phyloP scores from a whole-genome alignment of 2,329 filamentous ascomycete species.

The Colletotrichum falcatum region DNA sequence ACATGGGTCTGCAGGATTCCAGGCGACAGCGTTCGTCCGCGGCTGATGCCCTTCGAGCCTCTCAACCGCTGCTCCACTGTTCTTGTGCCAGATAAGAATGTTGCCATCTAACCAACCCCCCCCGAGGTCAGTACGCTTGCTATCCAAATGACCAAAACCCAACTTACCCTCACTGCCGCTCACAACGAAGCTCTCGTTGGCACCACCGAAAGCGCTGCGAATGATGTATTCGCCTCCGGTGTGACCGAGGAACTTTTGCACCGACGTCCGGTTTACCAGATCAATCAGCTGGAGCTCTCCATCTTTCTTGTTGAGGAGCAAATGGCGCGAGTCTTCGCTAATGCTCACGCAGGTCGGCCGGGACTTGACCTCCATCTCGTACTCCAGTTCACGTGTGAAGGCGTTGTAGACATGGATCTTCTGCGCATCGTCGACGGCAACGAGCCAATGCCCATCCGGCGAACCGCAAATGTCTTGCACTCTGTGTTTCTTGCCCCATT shows the following conservation, averaged over 20 bases:
- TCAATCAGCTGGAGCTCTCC: slow-evolving; percentile 84
- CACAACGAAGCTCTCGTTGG: slow-evolving; percentile 90
- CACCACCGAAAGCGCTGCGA: slow-evolving; percentile 86
- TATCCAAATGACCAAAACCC: background rate
- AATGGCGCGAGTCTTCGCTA: slow-evolving; percentile 81
- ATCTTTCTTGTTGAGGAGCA: slow-evolving; percentile 85
- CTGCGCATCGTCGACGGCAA: slow-evolving; percentile 78
- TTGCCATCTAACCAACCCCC: slow-evolving; percentile 66
- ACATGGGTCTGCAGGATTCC: slow-evolving; percentile 85
- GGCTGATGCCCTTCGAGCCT: slow-evolving; percentile 79
- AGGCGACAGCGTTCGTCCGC: slow-evolving; percentile 88
- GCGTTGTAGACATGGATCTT: slow-evolving; percentile 88
- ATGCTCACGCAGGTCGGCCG: slow-evolving; percentile 84
- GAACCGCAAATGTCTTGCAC: slow-evolving; percentile 90
- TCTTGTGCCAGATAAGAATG: slow-evolving; percentile 92
- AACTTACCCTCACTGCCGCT: slow-evolving; percentile 87
- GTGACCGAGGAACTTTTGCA: slow-evolving; percentile 82
- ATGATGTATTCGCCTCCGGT: slow-evolving; percentile 83
- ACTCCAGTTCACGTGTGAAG: slow-evolving; percentile 77
- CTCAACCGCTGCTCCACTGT: slow-evolving; percentile 80
- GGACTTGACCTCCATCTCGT: slow-evolving; percentile 75
- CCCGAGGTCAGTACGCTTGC: background rate
- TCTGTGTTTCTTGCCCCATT: slow-evolving; percentile 78
- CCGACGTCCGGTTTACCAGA: slow-evolving; percentile 76
- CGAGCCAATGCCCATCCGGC: slow-evolving; percentile 81